Evolutionary conservation across 306 rosid genomes (phyloP).

Genomic region (Oxytropis ochrocephala): DNA sequence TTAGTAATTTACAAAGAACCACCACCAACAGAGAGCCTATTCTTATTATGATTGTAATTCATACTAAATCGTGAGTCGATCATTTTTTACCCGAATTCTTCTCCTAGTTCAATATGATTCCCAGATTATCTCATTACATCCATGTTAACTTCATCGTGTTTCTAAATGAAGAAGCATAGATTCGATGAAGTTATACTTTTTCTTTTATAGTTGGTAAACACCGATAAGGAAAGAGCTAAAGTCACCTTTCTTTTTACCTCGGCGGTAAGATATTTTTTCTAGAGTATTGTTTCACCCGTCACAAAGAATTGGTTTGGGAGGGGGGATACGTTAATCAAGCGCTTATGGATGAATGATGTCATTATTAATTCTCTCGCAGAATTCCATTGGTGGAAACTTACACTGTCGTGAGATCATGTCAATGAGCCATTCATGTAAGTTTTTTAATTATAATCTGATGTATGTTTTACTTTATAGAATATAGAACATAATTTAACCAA

Average conservation of each 20-base stretch:
- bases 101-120: not conserved
- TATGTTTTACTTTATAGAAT: no score
- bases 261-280: conserved; percentile 68
- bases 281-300: conserved; percentile 8
- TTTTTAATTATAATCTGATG: no score
- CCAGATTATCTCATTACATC: not conserved
- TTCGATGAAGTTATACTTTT: conserved; percentile 13
- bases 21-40: not conserved
- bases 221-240: conserved; percentile 96
- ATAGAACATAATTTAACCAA: not conserved
- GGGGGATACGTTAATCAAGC: not conserved
- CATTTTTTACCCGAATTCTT: no score
- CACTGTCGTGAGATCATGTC: no score
- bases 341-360: conserved; percentile 22
- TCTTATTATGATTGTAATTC: not conserved
- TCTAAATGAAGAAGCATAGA: not conserved
- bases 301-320: not conserved
- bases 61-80: no score
- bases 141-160: not conserved
- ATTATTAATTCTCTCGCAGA: no score
- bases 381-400: no score
- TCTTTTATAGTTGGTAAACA: conserved; percentile 77
- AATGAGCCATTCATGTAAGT: no score
- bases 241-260: conserved; percentile 96
- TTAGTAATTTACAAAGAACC: not conserved